phyloP scores from a whole-genome alignment of 2,329 filamentous ascomycete species.

The Trichoderma breve region DNA sequence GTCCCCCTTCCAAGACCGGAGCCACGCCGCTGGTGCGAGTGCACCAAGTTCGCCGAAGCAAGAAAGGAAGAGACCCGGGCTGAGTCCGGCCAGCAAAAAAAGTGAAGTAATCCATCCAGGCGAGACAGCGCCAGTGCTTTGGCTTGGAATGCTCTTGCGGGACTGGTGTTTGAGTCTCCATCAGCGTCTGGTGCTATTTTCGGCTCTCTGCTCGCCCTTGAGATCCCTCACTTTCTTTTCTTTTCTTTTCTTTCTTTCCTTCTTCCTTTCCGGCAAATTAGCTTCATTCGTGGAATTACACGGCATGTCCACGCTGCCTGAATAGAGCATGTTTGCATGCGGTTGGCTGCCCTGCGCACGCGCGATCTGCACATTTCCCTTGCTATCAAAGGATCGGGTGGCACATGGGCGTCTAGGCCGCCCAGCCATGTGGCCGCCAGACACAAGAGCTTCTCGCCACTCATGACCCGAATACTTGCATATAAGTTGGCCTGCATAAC shows the following conservation, averaged over 20 bases:
- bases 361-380: conserved; percentile 7
- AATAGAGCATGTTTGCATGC: not conserved
- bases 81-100: conserved; percentile 1
- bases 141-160: conserved; percentile 9
- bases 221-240: not conserved
- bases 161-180: not conserved
- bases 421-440: conserved; percentile 10
- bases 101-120: not conserved
- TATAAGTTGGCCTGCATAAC: not conserved
- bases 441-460: conserved; percentile 10
- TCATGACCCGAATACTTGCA: conserved; percentile 16
- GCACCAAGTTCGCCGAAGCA: conserved; percentile 5
- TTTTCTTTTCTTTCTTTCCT: not conserved
- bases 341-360: conserved; percentile 5
- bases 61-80: conserved; percentile 5
- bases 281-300: not conserved
- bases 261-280: not conserved
- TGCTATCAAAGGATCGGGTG: conserved; percentile 12
- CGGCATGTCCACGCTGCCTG: not conserved
- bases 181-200: not conserved
- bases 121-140: conserved; percentile 12
- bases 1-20: conserved; percentile 8
- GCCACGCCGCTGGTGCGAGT: not conserved
- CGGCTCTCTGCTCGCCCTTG: not conserved
- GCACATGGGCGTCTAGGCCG: conserved; percentile 16